Evolutionary conservation across 2,329 filamentous ascomycete genomes (phyloP).

Genomic region (Penicillium sp.): DNA sequence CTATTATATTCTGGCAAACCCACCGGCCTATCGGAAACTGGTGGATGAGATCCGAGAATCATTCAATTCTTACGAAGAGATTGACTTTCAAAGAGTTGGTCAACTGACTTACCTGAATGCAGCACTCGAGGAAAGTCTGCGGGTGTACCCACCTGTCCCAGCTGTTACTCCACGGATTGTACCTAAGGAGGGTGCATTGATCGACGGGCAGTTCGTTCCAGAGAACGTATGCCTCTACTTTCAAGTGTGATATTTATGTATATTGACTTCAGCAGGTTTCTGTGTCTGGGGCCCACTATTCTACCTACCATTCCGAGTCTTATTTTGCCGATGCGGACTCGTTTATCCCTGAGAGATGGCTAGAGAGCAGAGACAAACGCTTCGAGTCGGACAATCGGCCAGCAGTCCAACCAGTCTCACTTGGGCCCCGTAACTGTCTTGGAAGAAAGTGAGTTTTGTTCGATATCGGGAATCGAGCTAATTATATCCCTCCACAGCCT

Average conservation of each 20-base stretch:
- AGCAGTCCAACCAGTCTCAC: constrained; percentile 21
- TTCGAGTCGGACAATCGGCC: constrained; percentile 17
- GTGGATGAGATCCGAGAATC: constrained; percentile 16
- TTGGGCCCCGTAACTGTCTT: constrained; percentile 27
- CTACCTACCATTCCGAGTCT: constrained; percentile 12
- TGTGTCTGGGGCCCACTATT: constrained; percentile 12
- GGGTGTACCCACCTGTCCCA: constrained; percentile 43
- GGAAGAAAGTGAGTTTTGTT: constrained; percentile 23
- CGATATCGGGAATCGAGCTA: constrained; percentile 1
- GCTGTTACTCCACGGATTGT: constrained; percentile 32
- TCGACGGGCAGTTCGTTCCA: constrained; percentile 38
- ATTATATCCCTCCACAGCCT: constrained; percentile 12
- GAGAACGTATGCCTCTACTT: constrained; percentile 14
- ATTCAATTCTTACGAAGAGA: constrained; percentile 27
- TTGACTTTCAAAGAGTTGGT: constrained; percentile 29
- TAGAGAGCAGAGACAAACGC: constrained; percentile 15
- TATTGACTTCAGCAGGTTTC: constrained; percentile 2
- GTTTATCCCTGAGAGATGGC: constrained; percentile 30
- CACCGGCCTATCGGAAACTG: constrained; percentile 7
- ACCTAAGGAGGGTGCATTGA: constrained; percentile 33
- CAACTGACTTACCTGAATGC: constrained; percentile 37
- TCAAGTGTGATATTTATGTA: neutral
- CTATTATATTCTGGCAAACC: constrained; percentile 33
- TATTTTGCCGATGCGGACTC: constrained; percentile 25
- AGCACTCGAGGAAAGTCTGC: constrained; percentile 41